A percentile compares a stretch with the other conserved stretches of the same genome.
phyloP scores from a whole-genome alignment of 768 basidiomycete species.

The Amanita pallidorosea region DNA sequence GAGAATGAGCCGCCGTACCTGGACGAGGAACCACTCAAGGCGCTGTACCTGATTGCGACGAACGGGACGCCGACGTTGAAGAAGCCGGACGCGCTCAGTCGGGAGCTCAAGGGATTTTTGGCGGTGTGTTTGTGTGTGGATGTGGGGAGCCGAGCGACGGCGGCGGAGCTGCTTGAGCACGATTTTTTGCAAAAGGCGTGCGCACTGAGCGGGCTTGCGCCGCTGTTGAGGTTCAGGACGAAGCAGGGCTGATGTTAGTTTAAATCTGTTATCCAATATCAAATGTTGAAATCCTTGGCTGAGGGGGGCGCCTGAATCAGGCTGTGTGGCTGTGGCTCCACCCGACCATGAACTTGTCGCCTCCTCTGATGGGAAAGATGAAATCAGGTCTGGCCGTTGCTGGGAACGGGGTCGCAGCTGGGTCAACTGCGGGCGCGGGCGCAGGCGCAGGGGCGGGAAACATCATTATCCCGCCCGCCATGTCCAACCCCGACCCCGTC shows the following conservation, averaged over 20 bases:
- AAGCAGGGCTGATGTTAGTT: slow-evolving; percentile 27
- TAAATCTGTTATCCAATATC: too few relatives aligned
- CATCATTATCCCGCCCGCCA: too few relatives aligned
- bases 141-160: slow-evolving; percentile 86
- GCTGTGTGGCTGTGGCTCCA: too few relatives aligned
- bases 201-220: slow-evolving; percentile 69
- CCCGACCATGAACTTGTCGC: too few relatives aligned
- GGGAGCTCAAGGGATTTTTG: slow-evolving; percentile 91
- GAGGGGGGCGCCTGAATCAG: too few relatives aligned
- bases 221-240: slow-evolving; percentile 71
- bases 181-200: slow-evolving; percentile 92
- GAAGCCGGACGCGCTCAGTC: slow-evolving; percentile 85
- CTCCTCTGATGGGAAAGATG: too few relatives aligned
- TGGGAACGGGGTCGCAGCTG: too few relatives aligned
- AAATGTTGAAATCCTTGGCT: too few relatives aligned
- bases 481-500: slow-evolving; percentile 27
- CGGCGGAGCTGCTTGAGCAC: slow-evolving; percentile 82
- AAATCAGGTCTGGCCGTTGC: too few relatives aligned
- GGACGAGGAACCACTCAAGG: slow-evolving; percentile 91
- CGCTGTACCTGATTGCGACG: slow-evolving; percentile 91
- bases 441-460: too few relatives aligned
- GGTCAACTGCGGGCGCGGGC: too few relatives aligned
- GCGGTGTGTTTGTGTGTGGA: slow-evolving; percentile 98
- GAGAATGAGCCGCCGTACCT: slow-evolving; percentile 95
- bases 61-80: slow-evolving; percentile 98